Evolutionary conservation across 441 rosid genomes (phyloP).

Genomic region (Biscutella laevigata): DNA sequence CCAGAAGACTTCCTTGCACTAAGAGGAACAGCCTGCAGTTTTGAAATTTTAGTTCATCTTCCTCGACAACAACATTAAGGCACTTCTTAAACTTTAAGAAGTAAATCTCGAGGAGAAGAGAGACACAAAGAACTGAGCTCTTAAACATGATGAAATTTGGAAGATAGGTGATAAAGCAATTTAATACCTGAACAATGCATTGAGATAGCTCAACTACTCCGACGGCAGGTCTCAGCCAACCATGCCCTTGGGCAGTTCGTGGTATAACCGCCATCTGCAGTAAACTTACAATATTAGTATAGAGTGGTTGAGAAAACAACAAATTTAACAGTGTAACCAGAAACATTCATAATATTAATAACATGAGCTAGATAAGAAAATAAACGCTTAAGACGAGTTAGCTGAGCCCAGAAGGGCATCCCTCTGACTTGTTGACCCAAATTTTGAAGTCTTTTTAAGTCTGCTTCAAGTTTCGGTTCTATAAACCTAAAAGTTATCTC

Average conservation of each 20-base stretch:
- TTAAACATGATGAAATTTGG: not conserved
- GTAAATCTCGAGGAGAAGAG: not conserved
- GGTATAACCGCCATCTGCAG: slow-evolving; percentile 91
- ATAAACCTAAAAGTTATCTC: not conserved
- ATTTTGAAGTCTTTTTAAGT: not conserved
- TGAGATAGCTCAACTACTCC: slow-evolving; percentile 95
- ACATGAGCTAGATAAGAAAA: not conserved
- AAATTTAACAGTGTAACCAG: not conserved
- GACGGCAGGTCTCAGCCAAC: slow-evolving; percentile 95
- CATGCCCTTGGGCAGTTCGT: slow-evolving; percentile 82
- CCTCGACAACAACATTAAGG: slow-evolving; percentile 6
- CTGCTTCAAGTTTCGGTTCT: not conserved
- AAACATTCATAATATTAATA: slow-evolving; percentile 11
- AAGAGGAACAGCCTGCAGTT: slow-evolving; percentile 83
- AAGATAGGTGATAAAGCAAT: slow-evolving; percentile 1
- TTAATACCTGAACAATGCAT: slow-evolving; percentile 77
- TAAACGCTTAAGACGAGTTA: not conserved
- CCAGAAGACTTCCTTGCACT: slow-evolving; percentile 85
- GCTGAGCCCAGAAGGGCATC: not conserved
- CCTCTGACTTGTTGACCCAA: not conserved
- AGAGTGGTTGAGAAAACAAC: slow-evolving; percentile 5
- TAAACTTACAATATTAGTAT: slow-evolving; percentile 10
- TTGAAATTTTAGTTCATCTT: slow-evolving; percentile 8
- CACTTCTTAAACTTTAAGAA: not conserved
- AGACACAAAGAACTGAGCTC: not conserved